Evolutionary conservation across 176 grass and related monocot species (phyloP).

Genomic region (Avena atlantica): DNA sequence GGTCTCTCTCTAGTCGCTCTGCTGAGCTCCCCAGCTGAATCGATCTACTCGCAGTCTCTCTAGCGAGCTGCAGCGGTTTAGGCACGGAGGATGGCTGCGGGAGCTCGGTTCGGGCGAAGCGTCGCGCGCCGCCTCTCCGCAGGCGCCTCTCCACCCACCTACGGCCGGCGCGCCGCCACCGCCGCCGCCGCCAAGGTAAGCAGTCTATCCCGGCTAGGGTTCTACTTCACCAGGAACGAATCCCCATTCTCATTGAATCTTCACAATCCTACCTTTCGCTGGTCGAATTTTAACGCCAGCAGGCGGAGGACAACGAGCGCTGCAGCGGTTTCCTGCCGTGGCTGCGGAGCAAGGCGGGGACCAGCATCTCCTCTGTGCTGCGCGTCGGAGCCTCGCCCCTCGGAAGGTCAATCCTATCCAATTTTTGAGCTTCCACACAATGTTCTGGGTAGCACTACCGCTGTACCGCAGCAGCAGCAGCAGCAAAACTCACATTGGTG

Average conservation of each 20-base stretch:
- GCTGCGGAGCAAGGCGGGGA: slow-evolving; percentile 48
- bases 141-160: not conserved
- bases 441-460: not conserved
- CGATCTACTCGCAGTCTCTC: no score
- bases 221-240: not conserved
- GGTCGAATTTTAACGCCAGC: slow-evolving; percentile 7
- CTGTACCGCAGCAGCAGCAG: no score
- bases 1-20: no score
- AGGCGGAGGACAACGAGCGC: not conserved
- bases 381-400: slow-evolving; percentile 49
- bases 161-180: not conserved
- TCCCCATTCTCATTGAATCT: not conserved
- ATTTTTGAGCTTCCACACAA: no score
- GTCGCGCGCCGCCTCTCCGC: not conserved
- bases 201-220: not conserved
- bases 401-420: slow-evolving; percentile 57
- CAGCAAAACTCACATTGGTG: no score
- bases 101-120: not conserved
- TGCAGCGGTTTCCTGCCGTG: slow-evolving; percentile 50
- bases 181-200: slow-evolving; percentile 12
- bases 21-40: no score
- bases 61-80: no score
- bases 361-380: slow-evolving; percentile 52
- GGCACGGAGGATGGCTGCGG: not conserved
- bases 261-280: not conserved